Percentiles rank a stretch among this genome's conserved stretches.
phyloP scores from a whole-genome alignment of 2,329 filamentous ascomycete species.

The Verticillium isaacii region DNA sequence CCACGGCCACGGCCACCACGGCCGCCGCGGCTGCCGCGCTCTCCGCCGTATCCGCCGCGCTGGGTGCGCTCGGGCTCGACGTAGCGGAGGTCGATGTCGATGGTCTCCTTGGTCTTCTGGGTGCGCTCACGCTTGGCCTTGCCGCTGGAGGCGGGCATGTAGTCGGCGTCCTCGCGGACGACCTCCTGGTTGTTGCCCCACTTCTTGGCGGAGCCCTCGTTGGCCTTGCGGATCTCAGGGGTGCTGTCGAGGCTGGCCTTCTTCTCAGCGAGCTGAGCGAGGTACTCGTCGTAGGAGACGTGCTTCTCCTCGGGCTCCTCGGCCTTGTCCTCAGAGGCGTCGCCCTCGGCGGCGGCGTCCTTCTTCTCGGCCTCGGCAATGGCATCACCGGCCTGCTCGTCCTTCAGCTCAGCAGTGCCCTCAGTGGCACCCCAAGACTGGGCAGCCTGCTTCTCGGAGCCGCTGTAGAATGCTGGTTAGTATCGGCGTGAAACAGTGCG shows the following conservation, averaged over 20 bases:
- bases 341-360: constrained; percentile 54
- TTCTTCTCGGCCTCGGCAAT: constrained; percentile 84
- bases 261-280: constrained; percentile 68
- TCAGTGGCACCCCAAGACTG: constrained; percentile 85
- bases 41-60: constrained; percentile 49
- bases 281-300: constrained; percentile 87
- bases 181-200: constrained; percentile 80
- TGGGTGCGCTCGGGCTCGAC: constrained; percentile 62
- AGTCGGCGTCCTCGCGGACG: constrained; percentile 65
- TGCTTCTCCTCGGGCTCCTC: constrained; percentile 81
- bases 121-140: constrained; percentile 84
- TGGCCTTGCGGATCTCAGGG: constrained; percentile 77
- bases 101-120: constrained; percentile 83
- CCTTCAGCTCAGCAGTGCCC: constrained; percentile 79
- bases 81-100: constrained; percentile 85
- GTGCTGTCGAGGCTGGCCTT: constrained; percentile 62
- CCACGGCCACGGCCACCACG: constrained; percentile 41
- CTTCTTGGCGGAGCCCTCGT: constrained; percentile 94
- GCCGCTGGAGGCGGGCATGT: constrained; percentile 67
- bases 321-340: constrained; percentile 45
- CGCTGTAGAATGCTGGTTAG: constrained; percentile 38
- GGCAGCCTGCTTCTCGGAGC: constrained; percentile 80
- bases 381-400: constrained; percentile 86
- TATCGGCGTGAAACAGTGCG: background rate
- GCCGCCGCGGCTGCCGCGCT: constrained; percentile 47